Evolutionary conservation across 164 flowering plant genomes (phyloP).

Genomic region (Magnolia sinica): DNA sequence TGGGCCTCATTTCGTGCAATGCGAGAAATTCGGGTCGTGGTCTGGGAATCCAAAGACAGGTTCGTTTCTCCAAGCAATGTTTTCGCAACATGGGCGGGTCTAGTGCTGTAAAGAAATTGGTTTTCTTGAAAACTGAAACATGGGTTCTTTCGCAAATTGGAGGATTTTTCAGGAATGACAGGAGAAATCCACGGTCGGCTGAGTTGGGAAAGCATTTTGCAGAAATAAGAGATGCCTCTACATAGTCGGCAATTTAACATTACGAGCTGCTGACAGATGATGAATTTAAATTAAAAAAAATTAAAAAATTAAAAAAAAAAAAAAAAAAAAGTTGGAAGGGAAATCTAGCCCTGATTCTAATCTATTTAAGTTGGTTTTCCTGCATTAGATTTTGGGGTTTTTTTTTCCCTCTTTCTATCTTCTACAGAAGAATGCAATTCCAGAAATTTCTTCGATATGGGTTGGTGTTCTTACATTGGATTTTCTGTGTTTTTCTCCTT

Average conservation of each 20-base stretch:
- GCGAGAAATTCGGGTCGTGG: slow-evolving; percentile 10
- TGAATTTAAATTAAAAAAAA: neutral
- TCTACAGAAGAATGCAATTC: neutral
- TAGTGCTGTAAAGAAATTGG: neutral
- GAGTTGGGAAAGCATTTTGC: neutral
- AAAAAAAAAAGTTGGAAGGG: too few relatives aligned
- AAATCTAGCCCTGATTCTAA: too few relatives aligned
- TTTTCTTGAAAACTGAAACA: neutral
- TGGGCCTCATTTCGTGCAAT: slow-evolving; percentile 33
- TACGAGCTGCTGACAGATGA: neutral
- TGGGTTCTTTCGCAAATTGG: neutral
- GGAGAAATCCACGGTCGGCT: neutral
- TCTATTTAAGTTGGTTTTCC: neutral
- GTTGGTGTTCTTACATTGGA: neutral
- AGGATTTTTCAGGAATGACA: slow-evolving; percentile 1
- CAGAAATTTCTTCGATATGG: neutral
- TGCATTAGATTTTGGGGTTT: neutral
- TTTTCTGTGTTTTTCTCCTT: neutral
- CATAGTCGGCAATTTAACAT: slow-evolving; percentile 6
- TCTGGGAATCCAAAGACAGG: neutral
- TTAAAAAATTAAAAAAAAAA: neutral
- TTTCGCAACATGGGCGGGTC: neutral
- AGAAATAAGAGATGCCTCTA: neutral
- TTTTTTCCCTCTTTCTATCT: too few relatives aligned
- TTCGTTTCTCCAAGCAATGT: neutral